These are phyloP conservation scores for Saccharata proteae DNA, from an alignment of 2,329 filamentous ascomycete species.

Conservation along the genomic window DNA sequence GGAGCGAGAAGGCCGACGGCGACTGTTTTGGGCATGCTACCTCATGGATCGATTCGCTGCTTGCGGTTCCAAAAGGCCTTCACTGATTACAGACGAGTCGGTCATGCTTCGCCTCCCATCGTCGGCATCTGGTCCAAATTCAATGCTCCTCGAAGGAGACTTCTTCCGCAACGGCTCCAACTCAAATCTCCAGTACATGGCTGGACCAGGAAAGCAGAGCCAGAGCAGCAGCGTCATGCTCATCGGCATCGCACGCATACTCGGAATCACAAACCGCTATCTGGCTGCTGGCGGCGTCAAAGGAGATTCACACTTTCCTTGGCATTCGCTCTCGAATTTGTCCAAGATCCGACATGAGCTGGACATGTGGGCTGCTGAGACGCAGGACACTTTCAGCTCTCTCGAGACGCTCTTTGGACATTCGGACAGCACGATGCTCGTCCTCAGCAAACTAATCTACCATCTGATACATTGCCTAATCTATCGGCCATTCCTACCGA, in stretches of 20 bases:
- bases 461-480: conserved; percentile 79
- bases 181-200: conserved; percentile 58
- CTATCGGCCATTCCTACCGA: conserved; percentile 75
- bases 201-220: conserved; percentile 54
- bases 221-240: conserved; percentile 71
- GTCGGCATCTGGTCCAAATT: conserved; percentile 52
- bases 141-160: conserved; percentile 59
- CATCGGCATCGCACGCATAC: conserved; percentile 71
- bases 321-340: conserved; percentile 74
- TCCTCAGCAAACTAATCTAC: conserved; percentile 77
- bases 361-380: conserved; percentile 74
- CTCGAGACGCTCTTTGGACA: conserved; percentile 66
- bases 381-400: conserved; percentile 65
- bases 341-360: conserved; percentile 79
- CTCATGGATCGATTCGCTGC: conserved; percentile 73
- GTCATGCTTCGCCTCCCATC: conserved; percentile 65
- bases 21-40: conserved; percentile 85
- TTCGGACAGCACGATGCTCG: conserved; percentile 62
- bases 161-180: conserved; percentile 73
- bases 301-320: conserved; percentile 81
- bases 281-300: conserved; percentile 76
- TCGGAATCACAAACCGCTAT: conserved; percentile 75
- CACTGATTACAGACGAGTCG: conserved; percentile 65
- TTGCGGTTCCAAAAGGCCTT: conserved; percentile 70
- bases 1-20: conserved; percentile 63